These are phyloP conservation scores for Marasmius tenuissimus DNA, from an alignment of 1,284 basidiomycete species.

Conservation along the genomic window DNA sequence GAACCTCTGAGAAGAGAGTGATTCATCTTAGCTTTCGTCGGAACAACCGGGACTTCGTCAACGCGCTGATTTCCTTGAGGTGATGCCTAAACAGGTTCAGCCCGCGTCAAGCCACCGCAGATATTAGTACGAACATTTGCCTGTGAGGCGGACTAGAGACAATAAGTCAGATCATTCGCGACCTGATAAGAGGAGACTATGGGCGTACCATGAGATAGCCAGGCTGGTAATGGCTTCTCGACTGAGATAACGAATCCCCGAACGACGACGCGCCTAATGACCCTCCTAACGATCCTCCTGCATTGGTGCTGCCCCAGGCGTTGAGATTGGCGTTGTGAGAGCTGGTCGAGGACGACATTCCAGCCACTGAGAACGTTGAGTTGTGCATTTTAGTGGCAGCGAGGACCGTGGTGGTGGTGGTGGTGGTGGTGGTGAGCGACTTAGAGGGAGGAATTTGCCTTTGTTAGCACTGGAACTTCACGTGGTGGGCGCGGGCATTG, in stretches of 20 bases:
- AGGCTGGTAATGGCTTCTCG: constrained; percentile 71
- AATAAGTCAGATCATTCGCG: constrained; percentile 4
- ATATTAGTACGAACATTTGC: constrained; percentile 40
- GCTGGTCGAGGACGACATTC: constrained; percentile 19
- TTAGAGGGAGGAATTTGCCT: background rate
- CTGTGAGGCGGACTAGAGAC: constrained; percentile 56
- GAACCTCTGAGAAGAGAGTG: constrained; percentile 60
- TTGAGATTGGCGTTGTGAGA: constrained; percentile 10
- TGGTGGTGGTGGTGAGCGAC: background rate
- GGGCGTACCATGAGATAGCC: constrained; percentile 68
- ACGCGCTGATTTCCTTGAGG: constrained; percentile 59
- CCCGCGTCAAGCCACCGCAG: constrained; percentile 5
- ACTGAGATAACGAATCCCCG: constrained; percentile 61
- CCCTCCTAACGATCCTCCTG: background rate
- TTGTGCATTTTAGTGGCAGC: background rate
- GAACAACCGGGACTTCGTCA: constrained; percentile 69
- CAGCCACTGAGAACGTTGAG: constrained; percentile 17
- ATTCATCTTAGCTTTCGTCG: constrained; percentile 76
- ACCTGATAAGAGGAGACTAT: background rate
- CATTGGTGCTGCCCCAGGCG: constrained; percentile 17
- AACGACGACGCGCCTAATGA: constrained; percentile 25
- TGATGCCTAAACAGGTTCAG: constrained; percentile 36
- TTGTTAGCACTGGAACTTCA: background rate
- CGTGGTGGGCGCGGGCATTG: too few species aligned
- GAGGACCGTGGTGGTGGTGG: background rate